Base-by-base conservation (phyloP, 2,329 filamentous ascomycete species). In the Sporothrix curviconia region DNA sequence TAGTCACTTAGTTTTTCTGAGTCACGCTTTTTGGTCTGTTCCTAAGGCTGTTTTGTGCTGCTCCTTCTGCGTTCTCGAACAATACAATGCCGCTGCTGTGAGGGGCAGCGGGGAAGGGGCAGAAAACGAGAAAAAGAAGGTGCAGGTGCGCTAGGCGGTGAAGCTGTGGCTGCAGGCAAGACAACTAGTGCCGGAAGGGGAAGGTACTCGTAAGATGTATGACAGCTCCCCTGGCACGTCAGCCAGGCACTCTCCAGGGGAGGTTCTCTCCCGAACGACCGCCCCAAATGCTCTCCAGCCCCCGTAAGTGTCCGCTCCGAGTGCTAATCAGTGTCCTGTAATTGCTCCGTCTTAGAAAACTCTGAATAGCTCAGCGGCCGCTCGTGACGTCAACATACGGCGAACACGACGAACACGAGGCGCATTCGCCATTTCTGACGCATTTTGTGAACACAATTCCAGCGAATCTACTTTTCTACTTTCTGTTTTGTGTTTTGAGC, bases 311-410 rank as follows among this genome's bases (percentile, higher is more conserved):
- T 55, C 37, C 39, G 30, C 42, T 32, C 19, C n/a, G n/a, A n/a
- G 42, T 37, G 40, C 25, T 44, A 36, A 44, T 39, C 34, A 28
- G 47, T 34, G 15, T 37, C 22, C 22, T 39, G 34, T 50, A 50
- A 50, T 51, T 30, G 47, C 22, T 28, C 47, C 37, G 50, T 32
- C 37, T 47, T 34, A 19, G 19, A 58, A 57, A 58, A 53, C 56
- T 58, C 56, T 47, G 56, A 58, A 58, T 54, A 58, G 56, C 56
- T 54, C 54, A 49, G 54, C 28, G 40, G 17, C 14, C n/a, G 30
- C 32, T 37, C 46, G 32, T 11, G 32, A 17, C 32, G 47, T 39
- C 22, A 19, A 39, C 28, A 24, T 19, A 51, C 47, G 49, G 47
- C 25, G 22, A 32, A 17, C 4, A 25, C n/a, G n/a, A n/a, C n/a